phyloP scores from a whole-genome alignment of 805 yeast species.

The Metschnikowia corniflorae region DNA sequence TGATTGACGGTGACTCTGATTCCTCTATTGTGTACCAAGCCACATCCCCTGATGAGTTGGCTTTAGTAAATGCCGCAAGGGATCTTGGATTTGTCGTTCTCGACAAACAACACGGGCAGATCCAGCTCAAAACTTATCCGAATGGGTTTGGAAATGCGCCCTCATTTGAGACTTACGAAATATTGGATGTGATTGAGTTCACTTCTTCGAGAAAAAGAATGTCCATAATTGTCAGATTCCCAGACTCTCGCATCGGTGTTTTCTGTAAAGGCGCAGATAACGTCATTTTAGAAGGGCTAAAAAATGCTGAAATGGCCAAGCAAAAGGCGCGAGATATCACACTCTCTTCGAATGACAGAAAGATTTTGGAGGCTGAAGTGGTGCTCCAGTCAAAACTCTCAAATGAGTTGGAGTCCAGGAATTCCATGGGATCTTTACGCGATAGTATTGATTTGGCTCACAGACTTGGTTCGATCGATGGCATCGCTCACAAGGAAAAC shows the following conservation, averaged over 20 bases:
- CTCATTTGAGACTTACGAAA: slow-evolving; percentile 61
- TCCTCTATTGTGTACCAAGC: slow-evolving; percentile 78
- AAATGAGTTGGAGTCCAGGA: slow-evolving; percentile 27
- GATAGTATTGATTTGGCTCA: slow-evolving; percentile 21
- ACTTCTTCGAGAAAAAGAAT: slow-evolving; percentile 86
- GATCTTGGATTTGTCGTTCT: slow-evolving; percentile 89
- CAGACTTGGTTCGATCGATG: slow-evolving; percentile 46
- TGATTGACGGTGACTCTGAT: slow-evolving; percentile 21
- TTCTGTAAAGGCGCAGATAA: slow-evolving; percentile 97
- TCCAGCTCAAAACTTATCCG: slow-evolving; percentile 78
- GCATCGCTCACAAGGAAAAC: slow-evolving; percentile 44
- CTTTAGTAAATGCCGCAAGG: slow-evolving; percentile 89
- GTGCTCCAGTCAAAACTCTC: slow-evolving; percentile 56
- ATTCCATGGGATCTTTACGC: slow-evolving; percentile 31
- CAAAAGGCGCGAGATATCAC: slow-evolving; percentile 64
- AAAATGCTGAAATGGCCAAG: slow-evolving; percentile 54
- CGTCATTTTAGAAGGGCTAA: slow-evolving; percentile 72
- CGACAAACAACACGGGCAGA: slow-evolving; percentile 56
- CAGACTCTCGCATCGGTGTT: slow-evolving; percentile 69
- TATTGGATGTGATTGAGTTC: slow-evolving; percentile 82
- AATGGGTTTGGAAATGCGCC: slow-evolving; percentile 69
- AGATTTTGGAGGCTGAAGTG: slow-evolving; percentile 71
- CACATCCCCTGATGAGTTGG: slow-evolving; percentile 94
- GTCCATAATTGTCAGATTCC: slow-evolving; percentile 81
- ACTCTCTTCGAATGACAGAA: slow-evolving; percentile 55